Evolutionary conservation across 2,329 filamentous ascomycete species (phyloP), one percentile per base, ranked within the genome.

Genomic region (Sclerotinia subarctica): DNA sequence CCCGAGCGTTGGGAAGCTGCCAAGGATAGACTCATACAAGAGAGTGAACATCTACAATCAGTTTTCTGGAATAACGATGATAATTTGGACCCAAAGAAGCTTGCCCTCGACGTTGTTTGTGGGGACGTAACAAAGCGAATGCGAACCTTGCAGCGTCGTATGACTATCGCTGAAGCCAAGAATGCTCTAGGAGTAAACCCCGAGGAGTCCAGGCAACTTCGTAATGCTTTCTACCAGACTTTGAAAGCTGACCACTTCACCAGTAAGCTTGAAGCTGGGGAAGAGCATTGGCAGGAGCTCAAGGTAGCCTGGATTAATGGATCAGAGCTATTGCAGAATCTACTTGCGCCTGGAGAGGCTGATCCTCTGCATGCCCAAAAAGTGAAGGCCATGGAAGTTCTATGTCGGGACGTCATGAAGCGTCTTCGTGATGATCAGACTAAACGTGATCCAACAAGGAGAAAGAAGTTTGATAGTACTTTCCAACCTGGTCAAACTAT

Each of bases 41-140:
- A 89, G 73, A 88, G 85, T 35, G 79, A 83, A 19, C 88, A 91
- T 72, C 81, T 96, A 21, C 85, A 88, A 69, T 79, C 80, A 3
- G 81, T 87, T 35, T 87, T 93, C 74, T 87, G 84, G 80, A 78
- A 82, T 8, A 83, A 86, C 54, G 83, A 85, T 35, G 83, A 84
- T 3, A 82, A 88, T 29, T 78, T 85, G 21, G 87, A 90, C 54
- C 81, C 83, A 53, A 91, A 89, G 76, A 84, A 84, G 49, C 81
- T 92, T 57, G 90, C 91, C 0, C 80, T 96, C 6, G 92, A 96
- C 76, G 85, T 93, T 57, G 88, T 96, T 32, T 93, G 90, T 75
- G 90, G 87, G 38, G 91, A 94, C 78, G 90, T 94, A 42, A 94
- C 91, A 1, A 95, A 95, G 79, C 83, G 90, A 26, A 88, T 94